Conservation (phyloP, 805 yeast species). For the Debaryomyces castellii region DNA sequence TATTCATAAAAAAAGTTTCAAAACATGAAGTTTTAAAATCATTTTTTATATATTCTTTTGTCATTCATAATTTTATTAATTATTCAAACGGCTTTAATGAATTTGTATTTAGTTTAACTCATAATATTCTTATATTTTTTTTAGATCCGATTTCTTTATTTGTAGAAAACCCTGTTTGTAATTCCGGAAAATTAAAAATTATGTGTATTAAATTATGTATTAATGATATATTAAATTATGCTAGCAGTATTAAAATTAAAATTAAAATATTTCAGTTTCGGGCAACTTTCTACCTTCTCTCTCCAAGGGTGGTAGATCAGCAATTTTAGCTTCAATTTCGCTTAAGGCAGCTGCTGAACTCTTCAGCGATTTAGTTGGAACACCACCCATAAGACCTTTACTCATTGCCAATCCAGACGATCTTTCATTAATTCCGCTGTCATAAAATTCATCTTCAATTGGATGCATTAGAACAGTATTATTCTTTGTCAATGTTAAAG, state of each 20-base stretch:
- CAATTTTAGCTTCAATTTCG: constrained; percentile 22
- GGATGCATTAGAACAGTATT: constrained; percentile 92
- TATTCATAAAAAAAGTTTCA: background rate
- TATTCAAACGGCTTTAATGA: constrained; percentile 1
- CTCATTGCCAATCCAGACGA: constrained; percentile 81
- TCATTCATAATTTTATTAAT: background rate
- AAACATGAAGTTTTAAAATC: background rate
- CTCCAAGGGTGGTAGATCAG: constrained; percentile 34
- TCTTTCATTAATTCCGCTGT: constrained; percentile 64
- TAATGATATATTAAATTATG: too few relatives aligned
- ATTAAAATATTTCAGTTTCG: constrained; percentile 2
- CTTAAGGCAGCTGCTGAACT: constrained; percentile 6
- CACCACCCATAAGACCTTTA: constrained; percentile 91
- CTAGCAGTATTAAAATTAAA: background rate
- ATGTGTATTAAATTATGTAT: background rate
- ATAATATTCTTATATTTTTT: background rate
- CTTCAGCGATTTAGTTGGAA: constrained; percentile 56
- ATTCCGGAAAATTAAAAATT: background rate
- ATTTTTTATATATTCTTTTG: background rate
- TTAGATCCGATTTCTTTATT: background rate
- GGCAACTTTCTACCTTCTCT: constrained; percentile 32
- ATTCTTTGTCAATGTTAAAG: constrained; percentile 67
- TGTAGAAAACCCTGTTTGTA: background rate
- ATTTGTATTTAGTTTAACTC: constrained; percentile 3
- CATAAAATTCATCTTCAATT: constrained; percentile 83